These are phyloP conservation scores for Aspergillus floridensis DNA, from an alignment of 2,329 filamentous ascomycete species.

Conservation along the genomic window DNA sequence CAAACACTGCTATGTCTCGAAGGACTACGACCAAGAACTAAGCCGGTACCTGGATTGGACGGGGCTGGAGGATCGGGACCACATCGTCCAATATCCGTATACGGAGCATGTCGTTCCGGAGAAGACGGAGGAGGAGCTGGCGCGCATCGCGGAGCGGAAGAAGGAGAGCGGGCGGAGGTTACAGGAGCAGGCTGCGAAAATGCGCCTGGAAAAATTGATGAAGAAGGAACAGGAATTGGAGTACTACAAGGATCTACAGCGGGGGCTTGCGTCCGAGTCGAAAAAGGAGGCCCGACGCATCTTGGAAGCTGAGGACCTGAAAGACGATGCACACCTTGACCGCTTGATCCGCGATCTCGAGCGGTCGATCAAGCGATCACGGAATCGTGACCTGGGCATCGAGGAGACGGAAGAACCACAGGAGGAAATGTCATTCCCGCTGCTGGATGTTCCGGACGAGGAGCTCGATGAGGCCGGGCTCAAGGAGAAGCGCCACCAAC, in stretches of 20 bases:
- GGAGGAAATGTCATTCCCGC: slow-evolving; percentile 75
- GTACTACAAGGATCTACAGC: slow-evolving; percentile 83
- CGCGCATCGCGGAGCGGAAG: slow-evolving; percentile 84
- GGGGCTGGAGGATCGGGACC: slow-evolving; percentile 82
- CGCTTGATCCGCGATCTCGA: slow-evolving; percentile 85
- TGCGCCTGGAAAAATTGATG: slow-evolving; percentile 91
- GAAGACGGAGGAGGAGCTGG: slow-evolving; percentile 92
- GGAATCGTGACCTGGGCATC: slow-evolving; percentile 90
- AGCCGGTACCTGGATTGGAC: slow-evolving; percentile 81
- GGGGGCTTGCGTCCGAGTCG: slow-evolving; percentile 67
- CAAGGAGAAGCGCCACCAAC: slow-evolving; percentile 90
- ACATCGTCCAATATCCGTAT: slow-evolving; percentile 87
- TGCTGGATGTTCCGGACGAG: slow-evolving; percentile 86
- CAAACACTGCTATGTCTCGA: slow-evolving; percentile 86
- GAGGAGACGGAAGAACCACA: slow-evolving; percentile 76
- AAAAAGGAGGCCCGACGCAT: slow-evolving; percentile 90
- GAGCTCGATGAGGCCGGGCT: slow-evolving; percentile 86
- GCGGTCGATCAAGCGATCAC: slow-evolving; percentile 80
- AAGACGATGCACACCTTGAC: slow-evolving; percentile 84
- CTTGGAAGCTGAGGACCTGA: slow-evolving; percentile 85
- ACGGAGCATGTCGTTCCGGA: slow-evolving; percentile 86
- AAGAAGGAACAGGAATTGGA: slow-evolving; percentile 94
- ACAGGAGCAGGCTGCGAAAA: slow-evolving; percentile 95
- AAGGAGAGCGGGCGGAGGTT: slow-evolving; percentile 88
- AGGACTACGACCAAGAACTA: slow-evolving; percentile 78